Evolutionary conservation across 164 flowering plant species (phyloP), one percentile per base, ranked within the genome.

Genomic region (Santalum album): DNA sequence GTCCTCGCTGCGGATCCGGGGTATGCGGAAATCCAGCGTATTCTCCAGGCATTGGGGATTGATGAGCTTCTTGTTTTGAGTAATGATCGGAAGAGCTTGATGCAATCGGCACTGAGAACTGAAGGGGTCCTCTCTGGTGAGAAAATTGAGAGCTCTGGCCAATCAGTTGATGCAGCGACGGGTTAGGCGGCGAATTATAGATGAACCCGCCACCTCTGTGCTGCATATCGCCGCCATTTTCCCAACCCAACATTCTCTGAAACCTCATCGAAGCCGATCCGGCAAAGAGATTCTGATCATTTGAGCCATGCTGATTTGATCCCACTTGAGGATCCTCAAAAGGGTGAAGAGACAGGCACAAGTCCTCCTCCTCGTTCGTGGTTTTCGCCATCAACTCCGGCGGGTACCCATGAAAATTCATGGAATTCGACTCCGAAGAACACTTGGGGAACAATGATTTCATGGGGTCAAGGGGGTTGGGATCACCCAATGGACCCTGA

Each of bases 121-220:
- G 98, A 92, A 92, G 98, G 98, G 98, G 89, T 83, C 96, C 96
- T 96, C 98, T 88, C 94, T 88, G 98, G 62, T 79, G 57, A 69
- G 76, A 75, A 25, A 74, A 68, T 65, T 75, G 84, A 66, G 56
- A 69, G 45, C 80, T 83, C 71, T 86, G 80, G 54, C 71, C 65
- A 48, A 72, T 65, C 53, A 72, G 60, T 42, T 72, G 80, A 66
- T 73, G 85, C 67, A 69, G 63, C 38, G 57, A n/a, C n/a, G n/a
- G n/a, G n/a, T n/a, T 47, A 57, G 73, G 62, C 53, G 55, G 78
- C 22, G 80, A 46, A 61, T 62, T 64, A 68, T 74, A 79, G 59
- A 78, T 11, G 46, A 72, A 85, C 19, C 70, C 78, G 18, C 74
- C 73, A 4, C 66, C 68, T 10, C 66, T 64, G 0, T n/a, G n/a